Percentiles rank a stretch among this genome's conserved stretches.
phyloP scores from a whole-genome alignment of 306 rosid species.

The Prunus kanzakura region DNA sequence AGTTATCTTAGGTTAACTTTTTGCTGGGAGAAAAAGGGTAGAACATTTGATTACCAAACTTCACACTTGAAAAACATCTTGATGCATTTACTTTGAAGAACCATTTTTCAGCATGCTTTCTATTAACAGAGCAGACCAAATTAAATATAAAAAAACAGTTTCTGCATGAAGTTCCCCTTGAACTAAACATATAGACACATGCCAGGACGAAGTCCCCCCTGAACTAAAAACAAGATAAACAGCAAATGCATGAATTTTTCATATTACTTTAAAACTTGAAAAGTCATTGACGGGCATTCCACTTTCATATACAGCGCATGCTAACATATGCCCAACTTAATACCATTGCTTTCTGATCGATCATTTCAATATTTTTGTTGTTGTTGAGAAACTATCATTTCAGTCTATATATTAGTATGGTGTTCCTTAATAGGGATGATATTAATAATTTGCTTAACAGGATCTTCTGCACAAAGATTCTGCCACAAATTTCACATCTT shows the following conservation, averaged over 20 bases:
- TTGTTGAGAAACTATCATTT: too few relatives aligned
- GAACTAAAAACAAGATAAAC: not conserved
- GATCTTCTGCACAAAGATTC: constrained; percentile 25
- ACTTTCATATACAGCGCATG: not conserved
- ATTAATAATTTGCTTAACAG: constrained; percentile 27
- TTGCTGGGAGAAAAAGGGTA: not conserved
- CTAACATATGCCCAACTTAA: not conserved
- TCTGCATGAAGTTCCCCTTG: not conserved
- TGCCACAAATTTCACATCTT: constrained; percentile 31
- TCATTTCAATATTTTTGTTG: not conserved
- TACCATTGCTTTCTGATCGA: not conserved
- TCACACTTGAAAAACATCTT: not conserved
- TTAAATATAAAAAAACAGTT: not conserved
- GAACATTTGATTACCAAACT: not conserved
- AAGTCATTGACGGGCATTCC: not conserved
- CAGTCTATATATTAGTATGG: not conserved
- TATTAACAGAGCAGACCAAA: not conserved
- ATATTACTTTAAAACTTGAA: not conserved
- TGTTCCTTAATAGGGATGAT: not conserved
- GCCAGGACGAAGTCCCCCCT: not conserved
- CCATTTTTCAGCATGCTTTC: not conserved
- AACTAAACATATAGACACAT: not conserved
- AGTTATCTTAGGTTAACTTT: not conserved
- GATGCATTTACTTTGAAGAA: too few relatives aligned
- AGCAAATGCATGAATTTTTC: too few relatives aligned